Conservation (phyloP, 2,329 filamentous ascomycete genomes). For the Fusarium globosum region DNA sequence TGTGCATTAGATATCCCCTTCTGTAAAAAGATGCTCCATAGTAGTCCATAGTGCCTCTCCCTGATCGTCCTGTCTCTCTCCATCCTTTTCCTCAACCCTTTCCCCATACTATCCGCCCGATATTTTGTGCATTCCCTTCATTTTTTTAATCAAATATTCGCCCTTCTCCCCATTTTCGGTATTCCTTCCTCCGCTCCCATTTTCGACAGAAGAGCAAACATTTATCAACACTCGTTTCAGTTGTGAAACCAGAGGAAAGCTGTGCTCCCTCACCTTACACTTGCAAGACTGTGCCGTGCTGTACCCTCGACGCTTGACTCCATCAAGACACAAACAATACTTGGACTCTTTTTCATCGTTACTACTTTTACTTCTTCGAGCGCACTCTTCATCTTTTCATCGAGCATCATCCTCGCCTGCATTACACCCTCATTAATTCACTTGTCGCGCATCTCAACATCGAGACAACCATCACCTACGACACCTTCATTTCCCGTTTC, state of each 20-base stretch:
- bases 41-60: slow-evolving; percentile 5
- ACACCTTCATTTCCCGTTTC: slow-evolving; percentile 22
- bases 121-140: slow-evolving; percentile 33
- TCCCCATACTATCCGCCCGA: slow-evolving; percentile 18
- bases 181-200: background rate
- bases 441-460: slow-evolving; percentile 9
- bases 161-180: slow-evolving; percentile 1
- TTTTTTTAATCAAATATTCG: slow-evolving; percentile 14
- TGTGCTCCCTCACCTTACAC: slow-evolving; percentile 41
- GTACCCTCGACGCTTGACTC: slow-evolving; percentile 4
- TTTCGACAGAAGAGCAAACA: slow-evolving; percentile 28
- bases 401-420: background rate
- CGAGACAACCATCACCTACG: slow-evolving; percentile 8
- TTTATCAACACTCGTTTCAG: slow-evolving; percentile 36
- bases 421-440: slow-evolving; percentile 1
- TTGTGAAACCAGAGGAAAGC: slow-evolving; percentile 42
- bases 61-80: slow-evolving; percentile 23
- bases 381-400: background rate
- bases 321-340: slow-evolving; percentile 11
- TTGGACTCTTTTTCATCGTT: slow-evolving; percentile 16
- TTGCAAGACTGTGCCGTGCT: background rate
- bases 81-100: slow-evolving; percentile 11
- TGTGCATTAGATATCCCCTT: slow-evolving; percentile 37
- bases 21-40: slow-evolving; percentile 18
- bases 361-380: background rate